Base-by-base conservation (phyloP, 2,329 filamentous ascomycete species). In the Aspergillus neotritici region DNA sequence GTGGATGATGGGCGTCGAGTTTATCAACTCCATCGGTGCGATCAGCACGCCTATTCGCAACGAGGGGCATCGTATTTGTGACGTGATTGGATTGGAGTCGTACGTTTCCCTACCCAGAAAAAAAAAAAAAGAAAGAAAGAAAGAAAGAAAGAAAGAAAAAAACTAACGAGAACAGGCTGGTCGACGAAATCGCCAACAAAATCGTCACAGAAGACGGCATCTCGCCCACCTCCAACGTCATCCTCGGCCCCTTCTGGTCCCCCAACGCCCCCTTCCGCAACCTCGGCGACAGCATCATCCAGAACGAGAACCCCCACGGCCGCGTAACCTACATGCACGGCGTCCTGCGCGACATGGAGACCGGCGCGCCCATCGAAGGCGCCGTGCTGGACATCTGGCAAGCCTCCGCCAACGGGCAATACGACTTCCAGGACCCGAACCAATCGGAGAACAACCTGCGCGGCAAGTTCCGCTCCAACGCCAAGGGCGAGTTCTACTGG, bases 321-420 rank as follows among this genome's bases (percentile, higher is more conserved):
- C 71, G 78, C 48, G 69, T 80, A 40, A 77, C 77, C 40, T 74
- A 76, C 54, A 85, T 88, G 80, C 82, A 87, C 72, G 84, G 84
- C 54, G 70, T 75, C 36, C 76, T 88, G 59, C 75, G 66, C 37
- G 81, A 86, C 58, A 71, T 83, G 53, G 71, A 78, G 50, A 85
- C 82, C 46, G 79, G 80, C 60, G 76, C 78, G 68, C 80, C 80
- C 49, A 82, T 88, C 56, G 75, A 75, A 42, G 72, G 74, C 57
- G 84, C 83, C 54, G 80, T 86, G 51, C 80, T 88, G 57, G 85
- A 88, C 62, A 83, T 87, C 71, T 88, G 84, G 84, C 82, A 88
- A 63, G 83, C 84, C 39, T 83, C 78, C 52, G 74, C 82, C 64
- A 87, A 87, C 69, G 84, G 83, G 64, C 81, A 83, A 62, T 87